Evolutionary conservation across 1,139 yeast genomes (phyloP).

Genomic region (Yamadazyma taylorii): DNA sequence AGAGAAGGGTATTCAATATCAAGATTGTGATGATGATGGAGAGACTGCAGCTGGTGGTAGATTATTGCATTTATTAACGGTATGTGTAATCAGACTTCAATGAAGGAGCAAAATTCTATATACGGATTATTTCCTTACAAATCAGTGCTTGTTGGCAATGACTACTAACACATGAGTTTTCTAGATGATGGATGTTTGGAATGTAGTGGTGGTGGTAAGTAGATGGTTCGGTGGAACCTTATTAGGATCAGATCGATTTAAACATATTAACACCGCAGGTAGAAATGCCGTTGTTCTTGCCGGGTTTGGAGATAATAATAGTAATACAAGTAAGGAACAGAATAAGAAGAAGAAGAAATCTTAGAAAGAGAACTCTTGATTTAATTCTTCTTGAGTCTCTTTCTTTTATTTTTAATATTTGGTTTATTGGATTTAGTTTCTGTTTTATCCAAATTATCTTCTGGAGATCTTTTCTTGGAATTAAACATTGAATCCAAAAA

Average conservation of each 20-base stretch:
- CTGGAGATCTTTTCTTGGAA: conserved; percentile 16
- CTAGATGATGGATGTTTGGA: conserved; percentile 77
- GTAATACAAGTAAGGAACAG: conserved; percentile 15
- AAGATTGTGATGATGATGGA: conserved; percentile 96
- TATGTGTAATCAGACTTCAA: conserved; percentile 33
- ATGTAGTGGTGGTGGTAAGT: conserved; percentile 82
- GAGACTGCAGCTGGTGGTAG: conserved; percentile 96
- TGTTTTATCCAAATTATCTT: neutral
- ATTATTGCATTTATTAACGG: conserved; percentile 72
- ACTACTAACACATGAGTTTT: too few species aligned
- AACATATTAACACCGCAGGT: conserved; percentile 87
- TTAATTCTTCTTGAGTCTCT: conserved; percentile 11
- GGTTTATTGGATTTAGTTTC: neutral
- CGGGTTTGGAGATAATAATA: conserved; percentile 34
- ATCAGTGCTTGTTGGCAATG: too few species aligned
- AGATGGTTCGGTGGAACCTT: conserved; percentile 95
- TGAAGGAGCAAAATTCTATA: too few species aligned
- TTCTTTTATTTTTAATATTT: conserved; percentile 11
- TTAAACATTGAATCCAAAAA: conserved; percentile 18
- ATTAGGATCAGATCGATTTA: conserved; percentile 90
- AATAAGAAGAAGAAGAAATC: conserved; percentile 22
- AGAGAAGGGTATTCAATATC: conserved; percentile 53
- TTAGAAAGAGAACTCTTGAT: too few species aligned
- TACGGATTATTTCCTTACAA: too few species aligned
- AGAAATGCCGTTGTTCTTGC: conserved; percentile 78